Evolutionary conservation across 805 yeast genomes (phyloP), one percentile per base, ranked within the genome.

Genomic region (Suhomyces pyralidae): DNA sequence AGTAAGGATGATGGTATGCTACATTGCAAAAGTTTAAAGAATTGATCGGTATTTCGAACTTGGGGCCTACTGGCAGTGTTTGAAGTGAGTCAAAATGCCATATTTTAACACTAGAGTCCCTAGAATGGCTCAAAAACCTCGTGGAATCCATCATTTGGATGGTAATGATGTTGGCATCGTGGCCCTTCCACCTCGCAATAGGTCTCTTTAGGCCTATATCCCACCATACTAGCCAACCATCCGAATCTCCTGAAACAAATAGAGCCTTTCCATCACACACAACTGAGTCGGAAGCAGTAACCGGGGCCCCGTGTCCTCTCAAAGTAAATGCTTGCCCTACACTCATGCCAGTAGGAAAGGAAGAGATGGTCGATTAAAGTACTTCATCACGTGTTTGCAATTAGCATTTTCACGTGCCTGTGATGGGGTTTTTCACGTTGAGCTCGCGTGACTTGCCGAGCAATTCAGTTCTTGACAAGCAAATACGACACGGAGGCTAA

Each of bases 21-120:
- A 85, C 82, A 51, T 84, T 82, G 58, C 90, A 80, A 65, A 85
- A 90, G 59, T 88, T 89, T 56, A 90, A 69, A 3, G 89, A 75
- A 64, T 90, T 90, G 43, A 87, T 86, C 5, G 91, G 91, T 57
- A 86, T 73, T 15, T 79, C 76, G 55, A 78, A 75, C 1, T 71
- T 64, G 6, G 68, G 67, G 7, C 48, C 22, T 20, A 62, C 58
- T 44, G 58, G 51, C 32, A 51, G 56, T 5, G 44, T 17, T 14
- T 24, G 42, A 34, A 46, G 40, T 9, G 26, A 25, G 45, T 42
- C 49, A 15, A 52, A 14, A 17, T 50, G 38, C 56, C 59, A 57
- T 34, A 52, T 49, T 46, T 50, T 51, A 9, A 50, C 26, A 7
- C 45, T 45, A 17, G 56, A 57, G 54, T 42, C 61, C 51, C 51